A percentile compares a stretch with the other conserved stretches of the same genome.
Evolutionary conservation across 805 yeast genomes (phyloP).

Genomic region (Teunomyces panamensis): DNA sequence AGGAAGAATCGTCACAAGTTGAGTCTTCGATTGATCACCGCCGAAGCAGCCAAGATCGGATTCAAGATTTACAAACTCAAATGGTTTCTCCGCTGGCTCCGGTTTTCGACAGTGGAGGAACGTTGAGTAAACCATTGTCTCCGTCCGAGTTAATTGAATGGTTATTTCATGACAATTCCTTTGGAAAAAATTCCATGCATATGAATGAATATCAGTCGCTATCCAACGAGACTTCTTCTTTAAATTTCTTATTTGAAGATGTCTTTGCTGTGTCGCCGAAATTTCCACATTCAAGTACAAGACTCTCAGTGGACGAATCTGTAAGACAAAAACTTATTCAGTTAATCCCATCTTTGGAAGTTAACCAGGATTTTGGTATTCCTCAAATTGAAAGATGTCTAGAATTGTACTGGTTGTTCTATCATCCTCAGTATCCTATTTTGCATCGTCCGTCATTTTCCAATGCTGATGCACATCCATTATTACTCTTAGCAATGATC

Average conservation of each 20-base stretch:
- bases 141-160: constrained; percentile 31
- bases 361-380: constrained; percentile 6
- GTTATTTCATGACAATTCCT: constrained; percentile 23
- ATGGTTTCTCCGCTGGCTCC: background rate
- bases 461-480: constrained; percentile 7
- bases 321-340: constrained; percentile 5
- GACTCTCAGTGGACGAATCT: constrained; percentile 6
- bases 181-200: background rate
- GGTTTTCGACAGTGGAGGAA: background rate
- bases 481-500: constrained; percentile 11
- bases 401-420: constrained; percentile 9
- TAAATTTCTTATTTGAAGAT: constrained; percentile 8
- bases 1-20: background rate
- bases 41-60: background rate
- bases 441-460: constrained; percentile 12
- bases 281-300: constrained; percentile 7
- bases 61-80: background rate
- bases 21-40: background rate
- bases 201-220: constrained; percentile 5
- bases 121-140: constrained; percentile 13
- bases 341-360: constrained; percentile 5
- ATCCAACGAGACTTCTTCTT: constrained; percentile 7
- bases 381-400: constrained; percentile 9
- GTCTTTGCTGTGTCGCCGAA: constrained; percentile 10
- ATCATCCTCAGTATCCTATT: constrained; percentile 12